Base-by-base conservation (phyloP, 371 early-diverging fungal species). In the Mucor velutinosus region DNA sequence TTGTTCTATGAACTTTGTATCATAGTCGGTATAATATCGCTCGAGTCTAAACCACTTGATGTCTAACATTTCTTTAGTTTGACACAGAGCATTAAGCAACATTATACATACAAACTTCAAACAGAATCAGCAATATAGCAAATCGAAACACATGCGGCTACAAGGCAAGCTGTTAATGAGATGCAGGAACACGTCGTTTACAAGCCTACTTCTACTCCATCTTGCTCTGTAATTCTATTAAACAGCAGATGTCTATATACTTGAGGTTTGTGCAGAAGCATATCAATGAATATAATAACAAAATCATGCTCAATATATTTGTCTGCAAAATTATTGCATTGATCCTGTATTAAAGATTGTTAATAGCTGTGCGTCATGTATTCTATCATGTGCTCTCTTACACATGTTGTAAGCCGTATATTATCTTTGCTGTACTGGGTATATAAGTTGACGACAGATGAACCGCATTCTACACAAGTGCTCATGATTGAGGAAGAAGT, bases 301-400 rank as follows among this genome's bases (percentile, higher is more conserved):
- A 88, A 86, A 74, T 97, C 98, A 70, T 92, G 91, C 76, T 97
- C 98, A 53, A 97, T 87, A 77, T 97, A 97, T 75, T 94, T 94
- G 85, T 97, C 98, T 41, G 94, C 95, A 72, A 97, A 92, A 37
- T 86, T 79, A 41, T 91, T 83, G 81, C 98, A 97, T 19, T 73
- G 74, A 35, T 86, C 85, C 92, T 91, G 29, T 56, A 25, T 27
- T 27, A 1, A n/a, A 1, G 10, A 14, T 17, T n/a, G 15, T 25
- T 45, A 41, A 27, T 47, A 49, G 15, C 53, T 8, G 32, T 19
- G 6, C 7, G 29, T 12, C 3, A 12, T 11, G 11, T 27, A 62
- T 11, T 17, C 14, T 0, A n/a, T 27, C 21, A 15, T 11, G 15
- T 0, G 14, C 4, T n/a, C 23, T 68, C 83, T 76, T 77, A 89